Base-by-base conservation (phyloP, 495 filamentous ascomycete species). In the Hyaloscypha hepaticicola region DNA sequence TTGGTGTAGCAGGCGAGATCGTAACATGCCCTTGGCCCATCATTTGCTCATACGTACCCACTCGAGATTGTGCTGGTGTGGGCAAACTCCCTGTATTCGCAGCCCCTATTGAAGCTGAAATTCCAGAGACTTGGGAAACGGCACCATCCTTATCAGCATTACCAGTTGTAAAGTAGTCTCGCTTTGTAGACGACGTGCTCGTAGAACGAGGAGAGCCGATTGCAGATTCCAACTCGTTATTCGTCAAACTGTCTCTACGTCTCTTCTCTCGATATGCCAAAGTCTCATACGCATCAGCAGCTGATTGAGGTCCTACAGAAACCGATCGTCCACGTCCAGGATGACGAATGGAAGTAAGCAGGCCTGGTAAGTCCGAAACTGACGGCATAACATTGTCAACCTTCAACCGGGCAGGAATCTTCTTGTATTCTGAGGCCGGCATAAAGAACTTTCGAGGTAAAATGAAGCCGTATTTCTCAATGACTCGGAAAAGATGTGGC, bases 281-380 rank as follows among this genome's bases (percentile, higher is more conserved):
- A 21, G 91, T 92, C 77, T 99, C 95, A 72, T 97, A 97, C 7
- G 93, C 95, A 74, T 99, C 95, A 3, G 95, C 95, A 63, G 90
- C 91, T 27, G 93, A 97, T 76, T 98, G 95, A 6, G 95, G 95
- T 0, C 95, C 95, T 33, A 99, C 83, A 25, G 92, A 96, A 25
- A 97, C 86, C 41, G 91, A 87, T n/a, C 95, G 84, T 61, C 85
- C 84, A 64, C 86, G 82, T 22, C 89, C 80, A 0, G 91, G 91
- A 68, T 95, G 88, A 19, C 91, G 85, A 21, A 99, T 88, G 7
- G 85, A 91, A 11, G 83, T 87, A 14, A 97, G 80, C 52, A 97
- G 76, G 22, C 83, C 83, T 11, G 95, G 90, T 19, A 98, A 80
- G 56, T 97, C 92, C 8, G 87, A 90, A 22, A 96, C 87, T 21